Conservation (phyloP, 331 rosid species). For the Spiraea crenata region DNA sequence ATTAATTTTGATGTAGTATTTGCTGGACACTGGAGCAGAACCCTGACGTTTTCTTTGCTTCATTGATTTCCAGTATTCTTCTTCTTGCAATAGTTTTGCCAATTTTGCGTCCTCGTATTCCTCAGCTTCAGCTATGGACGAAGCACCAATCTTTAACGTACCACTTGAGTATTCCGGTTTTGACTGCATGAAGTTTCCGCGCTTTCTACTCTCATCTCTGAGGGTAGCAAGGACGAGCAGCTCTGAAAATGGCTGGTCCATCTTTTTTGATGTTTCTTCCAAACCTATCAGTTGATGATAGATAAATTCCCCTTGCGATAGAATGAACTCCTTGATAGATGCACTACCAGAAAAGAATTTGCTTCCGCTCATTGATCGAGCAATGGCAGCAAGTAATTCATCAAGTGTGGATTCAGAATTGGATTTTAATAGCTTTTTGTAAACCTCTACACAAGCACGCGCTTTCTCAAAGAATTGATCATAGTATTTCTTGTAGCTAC, state of each 20-base stretch:
- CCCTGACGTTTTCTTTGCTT: conserved; percentile 59
- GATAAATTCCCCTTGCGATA: conserved; percentile 80
- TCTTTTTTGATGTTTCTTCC: conserved; percentile 62
- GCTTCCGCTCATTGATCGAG: conserved; percentile 68
- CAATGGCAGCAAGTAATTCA: conserved; percentile 85
- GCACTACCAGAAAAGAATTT: conserved; percentile 62
- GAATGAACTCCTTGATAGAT: conserved; percentile 65
- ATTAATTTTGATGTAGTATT: conserved; percentile 78
- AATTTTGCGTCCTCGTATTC: conserved; percentile 73
- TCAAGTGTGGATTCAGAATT: conserved; percentile 61
- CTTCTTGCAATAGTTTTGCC: conserved; percentile 86
- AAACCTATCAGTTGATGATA: conserved; percentile 76
- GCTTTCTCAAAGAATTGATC: conserved; percentile 76
- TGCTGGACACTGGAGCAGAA: conserved; percentile 36
- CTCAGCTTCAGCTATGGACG: conserved; percentile 27
- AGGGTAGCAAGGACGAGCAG: conserved; percentile 68
- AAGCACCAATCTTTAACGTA: conserved; percentile 43
- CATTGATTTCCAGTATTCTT: conserved; percentile 69
- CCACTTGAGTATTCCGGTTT: conserved; percentile 41
- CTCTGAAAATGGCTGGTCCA: conserved; percentile 48
- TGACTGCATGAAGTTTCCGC: conserved; percentile 34
- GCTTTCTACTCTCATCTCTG: conserved; percentile 54
- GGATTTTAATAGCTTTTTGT: conserved; percentile 58
- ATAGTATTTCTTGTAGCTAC: conserved; percentile 60
- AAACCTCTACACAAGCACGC: conserved; percentile 69